Base-by-base conservation (phyloP, 345 rosid genomes). In the Cardamine chenopodiifolia region DNA sequence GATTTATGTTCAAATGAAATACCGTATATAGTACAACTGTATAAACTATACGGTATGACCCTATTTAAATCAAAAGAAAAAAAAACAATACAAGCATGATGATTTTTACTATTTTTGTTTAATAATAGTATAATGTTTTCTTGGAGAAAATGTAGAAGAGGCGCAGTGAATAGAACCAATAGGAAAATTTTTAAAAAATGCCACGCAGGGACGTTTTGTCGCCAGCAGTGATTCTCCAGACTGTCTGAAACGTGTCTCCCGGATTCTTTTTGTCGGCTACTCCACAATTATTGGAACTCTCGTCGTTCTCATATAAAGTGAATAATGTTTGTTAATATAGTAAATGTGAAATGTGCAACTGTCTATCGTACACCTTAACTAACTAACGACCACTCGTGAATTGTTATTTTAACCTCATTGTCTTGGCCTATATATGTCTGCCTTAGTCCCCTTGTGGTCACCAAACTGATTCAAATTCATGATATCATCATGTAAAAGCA, bases 221-320 rank as follows among this genome's bases (percentile, higher is more conserved):
- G 79, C 67, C 73, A 75, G 62, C n/a, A 75, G 32, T 59, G 62
- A 64, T 52, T 56, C 42, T 53, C 15, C 13, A 42, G 53, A 63
- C 32, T 75, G 79, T 75, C 79, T 50, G 37, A 75, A 75, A 53
- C 74, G 79, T 76, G 79, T 76, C 50, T 69, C 58, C 28, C 56
- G 64, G 74, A 65, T 62, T 69, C 13, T 76, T 70, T 61, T 66
- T 69, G 79, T 76, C 79, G 79, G 79, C 74, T 76, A 76, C 49
- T 76, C 79, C 74, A 44, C 70, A 62, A 53, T 69, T 68, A 76
- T 69, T 69, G 74, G 74, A 62, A 44, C 50, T 53, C 69, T 76
- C 79, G 70, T 76, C 74, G 79, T 62, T 54, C 62, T 48, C 45
- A 20, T 35, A 8, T 5, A 3, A 53, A 20, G 7, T 18, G 17